phyloP scores from a whole-genome alignment of 2,329 filamentous ascomycete genomes.

The Pseudogymnoascus sp. region DNA sequence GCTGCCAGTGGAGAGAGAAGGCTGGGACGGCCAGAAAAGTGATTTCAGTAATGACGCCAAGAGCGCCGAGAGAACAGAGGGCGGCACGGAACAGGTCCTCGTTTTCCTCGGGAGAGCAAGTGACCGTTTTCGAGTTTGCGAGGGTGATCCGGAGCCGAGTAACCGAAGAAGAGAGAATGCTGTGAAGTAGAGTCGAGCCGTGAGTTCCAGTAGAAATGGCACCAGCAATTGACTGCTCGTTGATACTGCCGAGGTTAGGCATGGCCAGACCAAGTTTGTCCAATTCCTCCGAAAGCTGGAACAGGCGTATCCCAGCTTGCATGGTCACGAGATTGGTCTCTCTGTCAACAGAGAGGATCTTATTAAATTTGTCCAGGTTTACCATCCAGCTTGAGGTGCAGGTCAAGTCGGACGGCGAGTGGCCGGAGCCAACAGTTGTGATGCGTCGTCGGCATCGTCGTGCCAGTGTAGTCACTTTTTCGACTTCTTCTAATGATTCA shows the following conservation, averaged over 20 bases:
- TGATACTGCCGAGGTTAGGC: constrained; percentile 90
- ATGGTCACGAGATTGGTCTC: constrained; percentile 63
- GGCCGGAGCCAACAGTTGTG: constrained; percentile 79
- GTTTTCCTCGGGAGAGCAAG: constrained; percentile 60
- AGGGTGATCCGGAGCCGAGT: constrained; percentile 70
- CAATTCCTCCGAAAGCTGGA: constrained; percentile 64
- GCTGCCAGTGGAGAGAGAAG: constrained; percentile 81
- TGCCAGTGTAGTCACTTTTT: constrained; percentile 74
- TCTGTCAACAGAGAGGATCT: constrained; percentile 62
- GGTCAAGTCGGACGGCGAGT: constrained; percentile 87
- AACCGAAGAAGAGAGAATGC: constrained; percentile 74
- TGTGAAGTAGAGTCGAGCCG: constrained; percentile 77
- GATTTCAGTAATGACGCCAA: constrained; percentile 86
- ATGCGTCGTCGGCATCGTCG: constrained; percentile 73
- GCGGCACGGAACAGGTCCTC: constrained; percentile 80
- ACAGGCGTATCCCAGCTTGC: constrained; percentile 81
- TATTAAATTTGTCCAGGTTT: constrained; percentile 78
- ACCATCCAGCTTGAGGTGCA: constrained; percentile 92
- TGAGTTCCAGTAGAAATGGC: constrained; percentile 92
- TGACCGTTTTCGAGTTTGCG: constrained; percentile 65
- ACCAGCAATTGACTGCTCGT: constrained; percentile 85
- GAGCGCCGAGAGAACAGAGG: constrained; percentile 75
- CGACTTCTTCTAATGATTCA: constrained; percentile 68
- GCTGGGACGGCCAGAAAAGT: constrained; percentile 73
- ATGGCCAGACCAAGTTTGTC: constrained; percentile 72